phyloP scores from a whole-genome alignment of 2,329 filamentous ascomycete species.

The Aspergillus versicolor region DNA sequence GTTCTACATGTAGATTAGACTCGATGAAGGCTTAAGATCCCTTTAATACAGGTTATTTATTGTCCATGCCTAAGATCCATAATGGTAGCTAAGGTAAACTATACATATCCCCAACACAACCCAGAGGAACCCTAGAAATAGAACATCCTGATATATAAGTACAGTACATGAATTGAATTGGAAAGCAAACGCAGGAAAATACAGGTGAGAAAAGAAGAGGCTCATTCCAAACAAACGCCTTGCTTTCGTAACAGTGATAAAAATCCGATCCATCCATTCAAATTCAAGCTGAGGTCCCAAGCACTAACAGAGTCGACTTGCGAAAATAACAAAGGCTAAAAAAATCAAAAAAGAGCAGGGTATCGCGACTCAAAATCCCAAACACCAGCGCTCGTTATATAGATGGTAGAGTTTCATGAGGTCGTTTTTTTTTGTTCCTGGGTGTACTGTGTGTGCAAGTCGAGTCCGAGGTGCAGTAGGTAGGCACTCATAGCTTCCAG shows the following conservation, averaged over 20 bases:
- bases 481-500: slow-evolving; percentile 36
- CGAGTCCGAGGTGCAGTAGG: not conserved
- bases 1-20: not conserved
- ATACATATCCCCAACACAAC: not conserved
- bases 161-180: slow-evolving; percentile 1
- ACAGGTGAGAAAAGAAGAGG: not conserved
- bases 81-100: not conserved
- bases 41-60: not conserved
- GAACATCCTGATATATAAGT: slow-evolving; percentile 4
- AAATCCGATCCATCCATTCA: not conserved
- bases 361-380: slow-evolving; percentile 29
- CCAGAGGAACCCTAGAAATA: not conserved
- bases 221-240: not conserved
- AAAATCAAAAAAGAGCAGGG: slow-evolving; percentile 21
- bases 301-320: not conserved
- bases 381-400: slow-evolving; percentile 24
- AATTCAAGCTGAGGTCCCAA: not conserved
- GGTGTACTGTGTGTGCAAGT: not conserved
- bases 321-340: not conserved
- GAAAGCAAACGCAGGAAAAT: not conserved
- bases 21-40: not conserved
- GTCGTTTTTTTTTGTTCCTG: slow-evolving; percentile 8
- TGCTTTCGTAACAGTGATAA: not conserved
- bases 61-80: not conserved
- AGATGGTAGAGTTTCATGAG: slow-evolving; percentile 3